These are phyloP conservation scores for Tuber magnatum DNA, from an alignment of 495 filamentous ascomycete genomes.

Conservation along the genomic window DNA sequence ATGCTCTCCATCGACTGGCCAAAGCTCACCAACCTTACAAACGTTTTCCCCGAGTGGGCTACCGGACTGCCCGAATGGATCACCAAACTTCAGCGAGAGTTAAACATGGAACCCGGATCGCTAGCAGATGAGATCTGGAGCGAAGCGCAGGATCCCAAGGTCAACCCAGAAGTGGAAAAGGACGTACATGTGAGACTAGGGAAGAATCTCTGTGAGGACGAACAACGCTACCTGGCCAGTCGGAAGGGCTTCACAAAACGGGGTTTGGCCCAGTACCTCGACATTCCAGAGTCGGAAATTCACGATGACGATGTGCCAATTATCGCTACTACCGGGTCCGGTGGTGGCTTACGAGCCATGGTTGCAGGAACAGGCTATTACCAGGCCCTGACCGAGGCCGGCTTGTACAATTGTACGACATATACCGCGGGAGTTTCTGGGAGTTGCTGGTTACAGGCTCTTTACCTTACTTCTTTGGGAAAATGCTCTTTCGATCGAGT, in stretches of 20 bases:
- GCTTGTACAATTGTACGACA: slow-evolving; percentile 84
- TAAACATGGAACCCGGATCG: slow-evolving; percentile 76
- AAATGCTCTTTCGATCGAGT: slow-evolving; percentile 56
- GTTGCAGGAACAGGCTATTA: slow-evolving; percentile 84
- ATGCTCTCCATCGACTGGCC: slow-evolving; percentile 33
- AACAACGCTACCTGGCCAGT: slow-evolving; percentile 60
- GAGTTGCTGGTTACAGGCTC: slow-evolving; percentile 86
- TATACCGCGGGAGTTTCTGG: slow-evolving; percentile 94
- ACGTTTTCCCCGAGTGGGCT: slow-evolving; percentile 72
- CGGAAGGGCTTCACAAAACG: slow-evolving; percentile 58
- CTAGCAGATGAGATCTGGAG: slow-evolving; percentile 88
- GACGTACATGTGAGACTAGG: slow-evolving; percentile 76
- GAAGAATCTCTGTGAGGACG: slow-evolving; percentile 73
- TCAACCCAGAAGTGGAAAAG: slow-evolving; percentile 77
- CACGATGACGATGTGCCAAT: slow-evolving; percentile 84
- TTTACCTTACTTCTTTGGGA: slow-evolving; percentile 82
- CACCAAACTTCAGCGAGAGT: slow-evolving; percentile 77
- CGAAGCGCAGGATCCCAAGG: slow-evolving; percentile 72
- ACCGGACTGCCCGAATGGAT: slow-evolving; percentile 66
- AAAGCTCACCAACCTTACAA: slow-evolving; percentile 27
- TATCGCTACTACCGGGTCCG: slow-evolving; percentile 89
- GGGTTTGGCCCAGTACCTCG: slow-evolving; percentile 74
- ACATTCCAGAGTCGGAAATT: slow-evolving; percentile 68
- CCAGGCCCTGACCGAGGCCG: slow-evolving; percentile 69
- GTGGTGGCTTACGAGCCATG: slow-evolving; percentile 80